Conservation (phyloP, 345 rosid genomes). For the Laguncularia racemosa region DNA sequence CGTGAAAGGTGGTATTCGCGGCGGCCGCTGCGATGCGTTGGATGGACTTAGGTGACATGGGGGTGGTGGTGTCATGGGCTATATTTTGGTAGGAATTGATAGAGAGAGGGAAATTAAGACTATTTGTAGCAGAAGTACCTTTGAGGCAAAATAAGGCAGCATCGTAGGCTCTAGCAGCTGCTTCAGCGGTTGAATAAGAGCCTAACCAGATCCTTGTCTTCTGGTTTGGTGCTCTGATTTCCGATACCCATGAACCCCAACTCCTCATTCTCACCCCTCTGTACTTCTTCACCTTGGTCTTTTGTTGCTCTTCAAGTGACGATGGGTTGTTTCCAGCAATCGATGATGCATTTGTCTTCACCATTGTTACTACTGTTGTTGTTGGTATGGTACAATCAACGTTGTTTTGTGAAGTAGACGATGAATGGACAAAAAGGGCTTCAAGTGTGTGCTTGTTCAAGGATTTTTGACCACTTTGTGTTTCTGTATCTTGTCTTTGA, state of each 20-base stretch:
- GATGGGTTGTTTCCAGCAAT: too few relatives aligned
- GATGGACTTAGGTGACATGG: conserved; percentile 73
- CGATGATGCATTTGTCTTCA: too few relatives aligned
- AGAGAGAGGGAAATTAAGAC: conserved; percentile 63
- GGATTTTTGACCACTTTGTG: too few relatives aligned
- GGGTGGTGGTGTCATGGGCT: not conserved
- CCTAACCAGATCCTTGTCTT: conserved; percentile 98
- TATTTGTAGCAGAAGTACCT: conserved; percentile 41
- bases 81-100: not conserved
- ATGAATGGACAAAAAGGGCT: too few relatives aligned
- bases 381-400: too few relatives aligned
- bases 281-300: conserved; percentile 45
- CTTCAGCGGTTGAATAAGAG: conserved; percentile 89
- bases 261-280: conserved; percentile 98
- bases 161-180: conserved; percentile 97
- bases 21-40: conserved; percentile 81
- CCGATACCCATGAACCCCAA: conserved; percentile 99
- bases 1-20: conserved; percentile 18
- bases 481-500: too few relatives aligned
- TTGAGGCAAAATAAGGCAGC: conserved; percentile 91
- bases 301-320: conserved; percentile 5
- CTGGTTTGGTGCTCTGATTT: conserved; percentile 94
- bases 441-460: too few relatives aligned
- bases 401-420: too few relatives aligned
- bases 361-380: too few relatives aligned